Percentiles rank a stretch among this genome's conserved stretches.
Conservation (phyloP, 345 rosid genomes). For the Euphorbia tirucalli region DNA sequence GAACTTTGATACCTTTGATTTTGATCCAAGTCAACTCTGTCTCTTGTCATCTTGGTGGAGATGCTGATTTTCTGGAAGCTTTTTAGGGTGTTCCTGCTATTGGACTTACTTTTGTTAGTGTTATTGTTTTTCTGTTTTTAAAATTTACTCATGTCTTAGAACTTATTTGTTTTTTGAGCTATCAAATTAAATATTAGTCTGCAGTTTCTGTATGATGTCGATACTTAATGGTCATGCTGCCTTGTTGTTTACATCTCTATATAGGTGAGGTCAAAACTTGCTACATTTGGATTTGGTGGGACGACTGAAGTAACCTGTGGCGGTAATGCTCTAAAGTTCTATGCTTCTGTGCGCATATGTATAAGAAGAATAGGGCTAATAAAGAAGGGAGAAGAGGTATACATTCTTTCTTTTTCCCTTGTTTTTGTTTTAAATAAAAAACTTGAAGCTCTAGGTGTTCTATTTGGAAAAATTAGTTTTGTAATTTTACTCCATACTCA, state of each 20-base stretch:
- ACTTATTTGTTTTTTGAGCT: neutral
- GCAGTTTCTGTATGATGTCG: neutral
- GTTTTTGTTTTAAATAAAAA: too few species aligned
- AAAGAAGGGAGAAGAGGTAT: slow-evolving; percentile 94
- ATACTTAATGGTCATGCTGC: slow-evolving; percentile 2
- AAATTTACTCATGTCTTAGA: slow-evolving; percentile 10
- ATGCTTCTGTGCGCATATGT: slow-evolving; percentile 90
- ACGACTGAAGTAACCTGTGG: slow-evolving; percentile 97
- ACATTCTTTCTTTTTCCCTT: slow-evolving; percentile 4
- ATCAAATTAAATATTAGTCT: neutral
- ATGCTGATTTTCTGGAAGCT: neutral
- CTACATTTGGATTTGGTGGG: slow-evolving; percentile 92
- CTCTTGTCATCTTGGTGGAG: neutral
- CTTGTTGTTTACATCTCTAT: slow-evolving; percentile 8
- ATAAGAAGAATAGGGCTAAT: slow-evolving; percentile 62
- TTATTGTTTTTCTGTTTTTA: neutral
- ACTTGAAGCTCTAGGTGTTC: slow-evolving; percentile 3
- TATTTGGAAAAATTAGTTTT: neutral
- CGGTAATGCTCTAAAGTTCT: slow-evolving; percentile 96
- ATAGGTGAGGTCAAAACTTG: slow-evolving; percentile 85
- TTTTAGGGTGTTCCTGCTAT: neutral
- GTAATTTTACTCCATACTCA: neutral
- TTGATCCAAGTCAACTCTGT: neutral
- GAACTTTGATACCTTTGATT: neutral
- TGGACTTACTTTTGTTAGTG: neutral